Evolutionary conservation across 768 basidiomycete species (phyloP).

Genomic region (Termitomyces sp.): DNA sequence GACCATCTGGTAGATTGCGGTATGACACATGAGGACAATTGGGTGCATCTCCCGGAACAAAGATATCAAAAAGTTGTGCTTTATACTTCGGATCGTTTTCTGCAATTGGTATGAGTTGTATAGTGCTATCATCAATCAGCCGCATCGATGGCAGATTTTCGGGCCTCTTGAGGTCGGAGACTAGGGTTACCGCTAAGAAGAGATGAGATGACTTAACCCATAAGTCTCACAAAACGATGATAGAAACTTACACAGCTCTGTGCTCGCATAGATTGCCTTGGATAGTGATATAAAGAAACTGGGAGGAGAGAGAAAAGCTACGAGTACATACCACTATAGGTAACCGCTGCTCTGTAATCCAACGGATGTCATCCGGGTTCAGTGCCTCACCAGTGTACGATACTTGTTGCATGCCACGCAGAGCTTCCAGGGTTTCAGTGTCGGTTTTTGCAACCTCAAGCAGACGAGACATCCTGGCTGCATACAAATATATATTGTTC

Average conservation of each 20-base stretch:
- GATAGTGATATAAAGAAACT: not conserved
- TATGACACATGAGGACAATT: conserved; percentile 6
- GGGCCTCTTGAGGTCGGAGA: conserved; percentile 2
- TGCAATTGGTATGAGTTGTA: not conserved
- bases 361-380: conserved; percentile 6
- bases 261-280: conserved; percentile 8
- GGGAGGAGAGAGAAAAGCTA: not conserved
- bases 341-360: conserved; percentile 2
- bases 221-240: not conserved
- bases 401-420: conserved; percentile 6
- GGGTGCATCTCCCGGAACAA: conserved; percentile 3
- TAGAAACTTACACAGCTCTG: not conserved
- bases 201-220: too few species aligned
- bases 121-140: not conserved
- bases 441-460: not conserved
- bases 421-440: conserved; percentile 1
- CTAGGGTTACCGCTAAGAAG: conserved; percentile 1
- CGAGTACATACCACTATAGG: conserved; percentile 1
- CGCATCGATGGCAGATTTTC: conserved; percentile 3
- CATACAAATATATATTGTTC: conserved; percentile 5
- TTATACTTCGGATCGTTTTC: not conserved
- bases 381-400: conserved; percentile 7
- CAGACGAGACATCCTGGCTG: not conserved
- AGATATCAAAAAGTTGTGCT: conserved; percentile 1
- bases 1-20: conserved; percentile 4